Evolutionary conservation across 768 basidiomycete species (phyloP).

Genomic region (Pisolithus tinctorius): DNA sequence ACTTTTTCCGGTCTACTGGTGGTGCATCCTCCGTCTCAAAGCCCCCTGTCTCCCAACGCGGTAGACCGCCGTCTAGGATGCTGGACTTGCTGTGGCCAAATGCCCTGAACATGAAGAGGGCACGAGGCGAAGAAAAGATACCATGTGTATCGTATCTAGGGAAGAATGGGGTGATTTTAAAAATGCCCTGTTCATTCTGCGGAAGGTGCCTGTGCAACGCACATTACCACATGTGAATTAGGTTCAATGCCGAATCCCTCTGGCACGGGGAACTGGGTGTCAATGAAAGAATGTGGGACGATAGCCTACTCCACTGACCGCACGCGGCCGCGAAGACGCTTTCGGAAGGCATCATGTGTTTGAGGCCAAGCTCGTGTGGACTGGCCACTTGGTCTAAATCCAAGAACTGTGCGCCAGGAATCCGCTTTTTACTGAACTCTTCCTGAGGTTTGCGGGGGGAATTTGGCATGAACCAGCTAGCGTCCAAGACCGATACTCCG

Average conservation of each 20-base stretch:
- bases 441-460: slow-evolving; percentile 59
- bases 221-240: slow-evolving; percentile 80
- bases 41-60: slow-evolving; percentile 69
- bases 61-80: slow-evolving; percentile 90
- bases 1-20: slow-evolving; percentile 15
- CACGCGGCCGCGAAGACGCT: slow-evolving; percentile 72
- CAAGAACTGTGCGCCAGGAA: slow-evolving; percentile 68
- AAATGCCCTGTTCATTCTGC: not conserved
- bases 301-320: slow-evolving; percentile 41
- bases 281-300: slow-evolving; percentile 2
- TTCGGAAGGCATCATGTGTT: slow-evolving; percentile 88
- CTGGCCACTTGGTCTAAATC: slow-evolving; percentile 78
- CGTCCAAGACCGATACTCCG: slow-evolving; percentile 50
- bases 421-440: slow-evolving; percentile 61
- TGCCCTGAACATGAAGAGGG: slow-evolving; percentile 89
- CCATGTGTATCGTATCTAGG: slow-evolving; percentile 84
- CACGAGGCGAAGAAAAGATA: slow-evolving; percentile 87
- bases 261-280: slow-evolving; percentile 22
- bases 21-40: slow-evolving; percentile 39
- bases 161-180: slow-evolving; percentile 5
- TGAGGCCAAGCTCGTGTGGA: slow-evolving; percentile 69
- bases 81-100: slow-evolving; percentile 86
- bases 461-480: slow-evolving; percentile 94
- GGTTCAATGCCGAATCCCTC: slow-evolving; percentile 68
- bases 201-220: slow-evolving; percentile 17